Base-by-base conservation (phyloP, 306 rosid genomes). In the Acmispon strigosus region DNA sequence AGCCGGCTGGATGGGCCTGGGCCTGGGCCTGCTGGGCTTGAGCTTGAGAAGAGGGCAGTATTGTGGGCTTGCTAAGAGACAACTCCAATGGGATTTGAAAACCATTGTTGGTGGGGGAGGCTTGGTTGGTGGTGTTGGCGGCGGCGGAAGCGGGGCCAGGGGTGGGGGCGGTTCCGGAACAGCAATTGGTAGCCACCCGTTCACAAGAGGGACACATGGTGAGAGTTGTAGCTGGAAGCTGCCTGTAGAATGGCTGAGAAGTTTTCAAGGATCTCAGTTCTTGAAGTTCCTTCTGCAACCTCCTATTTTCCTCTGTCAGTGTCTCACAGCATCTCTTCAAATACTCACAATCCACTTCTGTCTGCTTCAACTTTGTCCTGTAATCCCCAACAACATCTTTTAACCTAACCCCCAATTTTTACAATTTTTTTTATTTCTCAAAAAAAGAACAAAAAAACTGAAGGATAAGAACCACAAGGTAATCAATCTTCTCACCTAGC, bases 181-280 rank as follows among this genome's bases (percentile, higher is more conserved):
- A 18, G 54, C 84, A 47, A 34, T 60, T 76, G 79, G 92, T 79
- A 10, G 87, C 90, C 4, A 88, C 92, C 4, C 96, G 84, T 79
- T 95, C 97, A 22, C 99, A 95, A 0, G 99, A 87, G 17, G 99
- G 97, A 48, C 99, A 95, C 97, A 95, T 91, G 52, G 99, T 95
- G 73, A 95, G 97, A 10, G 99, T 95, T 44, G 99, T 95, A 57
- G 99, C 96, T 29, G 99, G 99, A 22, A 89, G 96, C 44, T 95
- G 99, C 96, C 87, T 91, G 85, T 87, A 95, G 57, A 91, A 95
- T 42, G 99, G 96, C 15, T 89, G 96, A n/a, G 96, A 83, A 2
- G 93, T 74, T 77, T 95, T 95, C 59, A 95, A 84, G 4, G 96
- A 93, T 85, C 97, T 85, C 5, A 95, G 77, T 52, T 95, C 99